These are phyloP conservation scores for Hirsutella thompsonii DNA, from an alignment of 2,329 filamentous ascomycete species.

Conservation along the genomic window DNA sequence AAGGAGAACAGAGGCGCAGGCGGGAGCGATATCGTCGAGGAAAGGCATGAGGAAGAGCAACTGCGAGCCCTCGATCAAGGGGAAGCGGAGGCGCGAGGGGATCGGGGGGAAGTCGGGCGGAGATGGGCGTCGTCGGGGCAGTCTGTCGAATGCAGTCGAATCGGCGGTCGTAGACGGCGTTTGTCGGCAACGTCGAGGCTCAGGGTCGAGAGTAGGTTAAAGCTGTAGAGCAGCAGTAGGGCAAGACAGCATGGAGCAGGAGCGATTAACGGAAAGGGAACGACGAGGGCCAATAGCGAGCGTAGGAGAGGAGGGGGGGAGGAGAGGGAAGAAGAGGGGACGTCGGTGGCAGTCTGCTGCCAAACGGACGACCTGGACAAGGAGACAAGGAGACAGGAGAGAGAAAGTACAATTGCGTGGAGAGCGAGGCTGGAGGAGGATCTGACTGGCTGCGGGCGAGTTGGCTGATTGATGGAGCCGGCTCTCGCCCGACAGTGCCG, in stretches of 20 bases:
- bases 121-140: too few species aligned
- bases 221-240: too few species aligned
- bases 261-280: too few species aligned
- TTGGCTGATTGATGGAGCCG: slow-evolving; percentile 2
- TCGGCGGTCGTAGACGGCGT: too few species aligned
- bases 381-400: not conserved
- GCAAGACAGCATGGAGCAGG: too few species aligned
- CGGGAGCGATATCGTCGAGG: slow-evolving; percentile 1
- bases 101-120: not conserved
- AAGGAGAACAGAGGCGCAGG: slow-evolving; percentile 1
- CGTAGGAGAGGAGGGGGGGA: too few species aligned
- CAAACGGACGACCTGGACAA: not conserved
- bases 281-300: too few species aligned
- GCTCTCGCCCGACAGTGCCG: slow-evolving; percentile 8
- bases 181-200: too few species aligned
- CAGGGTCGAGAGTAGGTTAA: too few species aligned
- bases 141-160: not conserved
- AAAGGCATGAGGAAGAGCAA: slow-evolving; percentile 6
- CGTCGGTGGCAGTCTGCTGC: not conserved
- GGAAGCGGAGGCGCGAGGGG: not conserved
- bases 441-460: slow-evolving; percentile 1
- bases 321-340: not conserved
- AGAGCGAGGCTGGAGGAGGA: not conserved
- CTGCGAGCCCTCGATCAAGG: not conserved
- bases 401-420: not conserved